Evolutionary conservation across 129 eudicot species (phyloP).

Genomic region (Rutidosis leptorrhynchoides): DNA sequence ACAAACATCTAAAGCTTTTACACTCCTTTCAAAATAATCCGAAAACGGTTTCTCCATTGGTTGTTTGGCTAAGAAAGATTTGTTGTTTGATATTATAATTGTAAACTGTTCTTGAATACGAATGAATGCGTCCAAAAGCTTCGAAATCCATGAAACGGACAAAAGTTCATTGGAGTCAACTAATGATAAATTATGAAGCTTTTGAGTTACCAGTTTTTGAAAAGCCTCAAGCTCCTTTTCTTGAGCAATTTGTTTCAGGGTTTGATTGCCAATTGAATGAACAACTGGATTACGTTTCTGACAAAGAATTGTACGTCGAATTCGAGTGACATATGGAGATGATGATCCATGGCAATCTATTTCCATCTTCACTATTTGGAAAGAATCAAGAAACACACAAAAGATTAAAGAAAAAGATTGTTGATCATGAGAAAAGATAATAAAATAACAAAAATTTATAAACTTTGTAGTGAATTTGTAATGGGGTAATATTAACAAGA

Average conservation of each 20-base stretch:
- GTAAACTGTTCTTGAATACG: conserved; percentile 59
- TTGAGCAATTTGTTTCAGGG: conserved; percentile 33
- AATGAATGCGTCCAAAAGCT: conserved; percentile 59
- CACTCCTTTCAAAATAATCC: conserved; percentile 67
- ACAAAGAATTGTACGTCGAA: conserved; percentile 55
- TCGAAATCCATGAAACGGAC: conserved; percentile 63
- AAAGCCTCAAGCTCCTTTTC: conserved; percentile 46
- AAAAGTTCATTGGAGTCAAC: conserved; percentile 49
- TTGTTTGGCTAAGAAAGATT: conserved; percentile 23
- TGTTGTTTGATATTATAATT: conserved; percentile 37
- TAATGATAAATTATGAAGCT: conserved; percentile 43
- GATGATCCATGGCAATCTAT: conserved; percentile 52
- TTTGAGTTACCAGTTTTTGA: conserved; percentile 50
- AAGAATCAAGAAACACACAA: background rate
- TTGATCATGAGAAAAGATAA: background rate
- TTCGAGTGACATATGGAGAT: conserved; percentile 26
- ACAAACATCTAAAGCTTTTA: conserved; percentile 76
- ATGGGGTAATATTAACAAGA: background rate
- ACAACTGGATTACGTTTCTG: conserved; percentile 54
- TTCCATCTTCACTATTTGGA: conserved; percentile 15
- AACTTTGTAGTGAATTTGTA: background rate
- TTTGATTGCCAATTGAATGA: conserved; percentile 48
- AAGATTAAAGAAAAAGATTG: background rate
- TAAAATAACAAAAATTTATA: no score
- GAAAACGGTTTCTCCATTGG: conserved; percentile 49